These are phyloP conservation scores for Lentinula guzmanii DNA, from an alignment of 768 basidiomycete genomes.

Conservation along the genomic window DNA sequence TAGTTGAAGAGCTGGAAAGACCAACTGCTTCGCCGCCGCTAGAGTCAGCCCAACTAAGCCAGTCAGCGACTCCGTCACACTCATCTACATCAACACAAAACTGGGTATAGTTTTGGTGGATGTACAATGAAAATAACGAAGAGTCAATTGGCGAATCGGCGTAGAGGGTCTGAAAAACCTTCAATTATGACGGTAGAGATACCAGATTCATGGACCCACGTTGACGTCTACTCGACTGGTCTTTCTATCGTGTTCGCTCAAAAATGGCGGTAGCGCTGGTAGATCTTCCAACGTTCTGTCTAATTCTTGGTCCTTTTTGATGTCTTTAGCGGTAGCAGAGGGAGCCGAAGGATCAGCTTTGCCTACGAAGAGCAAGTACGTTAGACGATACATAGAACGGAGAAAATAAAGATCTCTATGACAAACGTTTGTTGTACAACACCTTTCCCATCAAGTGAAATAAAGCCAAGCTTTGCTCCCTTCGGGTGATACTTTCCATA, in stretches of 20 bases:
- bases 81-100: conserved; percentile 80
- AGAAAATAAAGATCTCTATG: not conserved
- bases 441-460: conserved; percentile 95
- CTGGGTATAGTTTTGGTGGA: conserved; percentile 90
- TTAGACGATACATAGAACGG: not conserved
- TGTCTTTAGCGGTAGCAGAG: conserved; percentile 56
- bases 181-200: not conserved
- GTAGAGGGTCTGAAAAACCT: conserved; percentile 50
- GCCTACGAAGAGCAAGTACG: conserved; percentile 34
- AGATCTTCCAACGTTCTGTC: conserved; percentile 53
- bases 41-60: conserved; percentile 72
- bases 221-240: conserved; percentile 75
- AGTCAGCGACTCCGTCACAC: conserved; percentile 62
- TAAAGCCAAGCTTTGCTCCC: conserved; percentile 81
- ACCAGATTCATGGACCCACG: conserved; percentile 31
- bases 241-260: conserved; percentile 54
- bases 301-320: conserved; percentile 50
- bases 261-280: conserved; percentile 50
- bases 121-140: conserved; percentile 80
- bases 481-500: conserved; percentile 69
- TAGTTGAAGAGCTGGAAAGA: conserved; percentile 1
- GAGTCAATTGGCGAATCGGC: conserved; percentile 89
- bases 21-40: conserved; percentile 59
- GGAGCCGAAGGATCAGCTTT: conserved; percentile 63
- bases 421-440: conserved; percentile 89